Percentiles rank a stretch among this genome's conserved stretches.
phyloP scores from a whole-genome alignment of 805 yeast species.

The Candida lessepsii region DNA sequence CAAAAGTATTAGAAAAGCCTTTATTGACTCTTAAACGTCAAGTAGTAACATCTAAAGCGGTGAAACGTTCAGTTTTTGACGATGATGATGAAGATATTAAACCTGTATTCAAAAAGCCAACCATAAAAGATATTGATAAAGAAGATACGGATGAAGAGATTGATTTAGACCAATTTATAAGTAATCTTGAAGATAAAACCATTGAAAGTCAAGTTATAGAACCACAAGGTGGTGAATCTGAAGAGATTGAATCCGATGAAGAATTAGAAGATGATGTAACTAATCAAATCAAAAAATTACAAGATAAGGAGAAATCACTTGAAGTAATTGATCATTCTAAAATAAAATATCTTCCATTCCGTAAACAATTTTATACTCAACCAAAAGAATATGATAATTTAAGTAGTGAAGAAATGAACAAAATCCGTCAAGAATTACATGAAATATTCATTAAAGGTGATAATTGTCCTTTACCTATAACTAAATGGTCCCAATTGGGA shows the following conservation, averaged over 20 bases:
- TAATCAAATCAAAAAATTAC: constrained; percentile 38
- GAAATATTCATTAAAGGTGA: constrained; percentile 67
- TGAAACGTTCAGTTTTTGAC: constrained; percentile 18
- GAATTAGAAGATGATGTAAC: constrained; percentile 30
- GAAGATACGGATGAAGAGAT: constrained; percentile 18
- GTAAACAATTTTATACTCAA: constrained; percentile 62
- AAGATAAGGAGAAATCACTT: constrained; percentile 50
- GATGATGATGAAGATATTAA: constrained; percentile 34
- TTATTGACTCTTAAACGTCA: constrained; percentile 9
- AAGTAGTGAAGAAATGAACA: constrained; percentile 54
- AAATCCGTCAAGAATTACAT: constrained; percentile 51
- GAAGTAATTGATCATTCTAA: constrained; percentile 46
- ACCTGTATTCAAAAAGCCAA: constrained; percentile 8
- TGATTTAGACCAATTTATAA: constrained; percentile 13
- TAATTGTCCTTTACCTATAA: constrained; percentile 60
- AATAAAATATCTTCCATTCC: constrained; percentile 51
- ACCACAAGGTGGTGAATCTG: neutral
- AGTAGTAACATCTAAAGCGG: constrained; percentile 9
- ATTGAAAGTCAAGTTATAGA: neutral
- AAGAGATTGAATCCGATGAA: constrained; percentile 3
- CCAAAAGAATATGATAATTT: constrained; percentile 51
- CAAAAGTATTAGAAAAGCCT: constrained; percentile 1
- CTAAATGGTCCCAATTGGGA: constrained; percentile 80
- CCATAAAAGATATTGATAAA: constrained; percentile 10
- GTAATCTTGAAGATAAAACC: constrained; percentile 5